Base-by-base conservation (phyloP, 139 green algal species). In the Chlorella sp. region DNA sequence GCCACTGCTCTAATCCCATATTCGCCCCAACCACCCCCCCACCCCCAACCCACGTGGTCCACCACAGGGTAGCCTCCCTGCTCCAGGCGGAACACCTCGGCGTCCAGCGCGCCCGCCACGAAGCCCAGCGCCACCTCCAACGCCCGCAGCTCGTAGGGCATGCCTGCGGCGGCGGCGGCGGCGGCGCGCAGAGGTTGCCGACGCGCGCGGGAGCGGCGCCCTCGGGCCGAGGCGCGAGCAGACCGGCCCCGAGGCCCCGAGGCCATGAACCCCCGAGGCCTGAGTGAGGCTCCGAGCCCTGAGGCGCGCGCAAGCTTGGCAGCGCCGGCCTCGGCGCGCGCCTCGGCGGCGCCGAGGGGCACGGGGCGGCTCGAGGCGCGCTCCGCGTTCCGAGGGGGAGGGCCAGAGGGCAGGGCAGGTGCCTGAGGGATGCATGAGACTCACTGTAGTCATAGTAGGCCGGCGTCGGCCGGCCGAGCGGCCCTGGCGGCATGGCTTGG, bases 131-230 rank as follows among this genome's bases (percentile, higher is more conserved):
- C 84, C 42, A 69, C 68, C 66, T 89, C 84, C 67, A 89, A 70
- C 2, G 83, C 84, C 48, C 83, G 50, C 59, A 89, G 77, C 76
- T 89, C 84, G 35, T 85, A 89, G 11, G 81, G 81, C 31, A 31
- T 48, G 29, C 36, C 36, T 59, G 56, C 0, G 21, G 17, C 5
- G 1, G 7, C 11, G 23, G n/a, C 11, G 42, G 40, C n/a, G n/a
- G 8, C 0, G 17, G 29, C 9, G 7, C 9, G 45, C 0, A n/a
- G 43, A 9, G 9, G 7, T 8, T 43, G 27, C 8, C 33, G 64
- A 7, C 29, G 8, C 11, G 21, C 35, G 11, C 12, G 23, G 31
- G 53, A n/a, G 19, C 29, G 19, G 53, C 53, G 8, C 19, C 31
- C 14, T 25, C 29, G 8, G 53, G 53, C 8, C 23, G 23, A 62